A percentile compares a stretch with the other conserved stretches of the same genome.
Evolutionary conservation across 352 stramenopile genomes (phyloP).

Genomic region (Globisporangium splendens): DNA sequence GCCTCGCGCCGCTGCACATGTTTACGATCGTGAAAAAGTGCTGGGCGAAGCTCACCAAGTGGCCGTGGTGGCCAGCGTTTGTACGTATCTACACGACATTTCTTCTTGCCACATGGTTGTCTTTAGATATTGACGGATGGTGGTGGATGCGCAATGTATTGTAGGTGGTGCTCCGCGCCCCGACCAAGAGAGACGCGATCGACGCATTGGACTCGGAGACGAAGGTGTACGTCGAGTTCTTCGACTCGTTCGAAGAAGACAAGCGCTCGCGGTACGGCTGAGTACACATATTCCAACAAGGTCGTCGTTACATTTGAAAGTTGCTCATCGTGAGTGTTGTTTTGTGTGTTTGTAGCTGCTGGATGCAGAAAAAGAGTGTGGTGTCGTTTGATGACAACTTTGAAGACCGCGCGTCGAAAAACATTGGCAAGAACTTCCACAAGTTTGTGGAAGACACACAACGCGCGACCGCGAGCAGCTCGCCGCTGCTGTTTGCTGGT

Average conservation of each 20-base stretch:
- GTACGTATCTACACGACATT: conserved; percentile 27
- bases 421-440: conserved; percentile 77
- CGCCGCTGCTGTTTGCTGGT: conserved; percentile 63
- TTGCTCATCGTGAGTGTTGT: conserved; percentile 9
- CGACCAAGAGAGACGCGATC: conserved; percentile 45
- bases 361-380: conserved; percentile 83
- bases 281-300: neutral
- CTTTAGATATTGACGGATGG: too few relatives aligned
- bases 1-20: conserved; percentile 72
- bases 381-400: conserved; percentile 67
- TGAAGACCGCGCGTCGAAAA: conserved; percentile 75
- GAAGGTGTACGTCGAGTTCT: conserved; percentile 84
- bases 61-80: conserved; percentile 80
- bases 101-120: too few relatives aligned
- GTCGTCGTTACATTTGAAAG: conserved; percentile 11
- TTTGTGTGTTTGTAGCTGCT: conserved; percentile 31
- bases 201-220: conserved; percentile 60
- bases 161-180: conserved; percentile 66
- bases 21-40: conserved; percentile 85
- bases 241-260: conserved; percentile 68
- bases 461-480: conserved; percentile 60
- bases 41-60: conserved; percentile 83
- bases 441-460: conserved; percentile 70
- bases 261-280: conserved; percentile 51
- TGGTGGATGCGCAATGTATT: too few relatives aligned